A percentile compares a stretch with the other conserved stretches of the same genome.
Evolutionary conservation across 1,284 basidiomycete genomes (phyloP).

Genomic region (Puccinia hordei): DNA sequence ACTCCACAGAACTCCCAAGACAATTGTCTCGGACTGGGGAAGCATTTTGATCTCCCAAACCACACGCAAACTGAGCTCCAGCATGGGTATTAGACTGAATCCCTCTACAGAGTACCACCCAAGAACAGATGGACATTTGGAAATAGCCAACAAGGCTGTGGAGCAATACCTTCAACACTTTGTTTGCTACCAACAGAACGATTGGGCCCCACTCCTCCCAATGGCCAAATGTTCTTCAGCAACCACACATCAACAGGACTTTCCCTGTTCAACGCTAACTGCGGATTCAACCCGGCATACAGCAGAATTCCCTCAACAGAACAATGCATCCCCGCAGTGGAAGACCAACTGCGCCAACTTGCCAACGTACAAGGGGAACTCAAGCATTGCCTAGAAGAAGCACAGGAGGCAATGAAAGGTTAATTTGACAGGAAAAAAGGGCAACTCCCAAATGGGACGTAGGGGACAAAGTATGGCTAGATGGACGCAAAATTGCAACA

Average conservation of each 20-base stretch:
- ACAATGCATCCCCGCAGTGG: slow-evolving; percentile 14
- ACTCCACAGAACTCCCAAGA: slow-evolving; percentile 18
- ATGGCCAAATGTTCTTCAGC: slow-evolving; percentile 37
- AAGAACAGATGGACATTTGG: slow-evolving; percentile 24
- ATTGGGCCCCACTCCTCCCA: slow-evolving; percentile 20
- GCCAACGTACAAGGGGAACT: not conserved
- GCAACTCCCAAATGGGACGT: not conserved
- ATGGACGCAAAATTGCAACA: slow-evolving; percentile 7
- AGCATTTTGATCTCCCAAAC: slow-evolving; percentile 17
- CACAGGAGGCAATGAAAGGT: slow-evolving; percentile 2
- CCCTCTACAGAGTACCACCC: slow-evolving; percentile 20
- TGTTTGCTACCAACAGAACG: not conserved
- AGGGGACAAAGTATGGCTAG: not conserved
- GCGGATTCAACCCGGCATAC: not conserved
- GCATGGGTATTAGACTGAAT: not conserved
- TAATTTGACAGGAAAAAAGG: not conserved
- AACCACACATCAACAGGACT: not conserved
- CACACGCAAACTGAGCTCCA: not conserved
- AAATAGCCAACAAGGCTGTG: not conserved
- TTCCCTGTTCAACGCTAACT: not conserved
- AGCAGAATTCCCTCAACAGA: not conserved
- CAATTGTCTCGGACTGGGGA: slow-evolving; percentile 21
- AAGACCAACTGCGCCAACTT: not conserved
- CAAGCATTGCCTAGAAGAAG: not conserved
- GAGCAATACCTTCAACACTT: too few relatives aligned